Base-by-base conservation (phyloP, 345 rosid genomes). In the Salix arbutifolia region DNA sequence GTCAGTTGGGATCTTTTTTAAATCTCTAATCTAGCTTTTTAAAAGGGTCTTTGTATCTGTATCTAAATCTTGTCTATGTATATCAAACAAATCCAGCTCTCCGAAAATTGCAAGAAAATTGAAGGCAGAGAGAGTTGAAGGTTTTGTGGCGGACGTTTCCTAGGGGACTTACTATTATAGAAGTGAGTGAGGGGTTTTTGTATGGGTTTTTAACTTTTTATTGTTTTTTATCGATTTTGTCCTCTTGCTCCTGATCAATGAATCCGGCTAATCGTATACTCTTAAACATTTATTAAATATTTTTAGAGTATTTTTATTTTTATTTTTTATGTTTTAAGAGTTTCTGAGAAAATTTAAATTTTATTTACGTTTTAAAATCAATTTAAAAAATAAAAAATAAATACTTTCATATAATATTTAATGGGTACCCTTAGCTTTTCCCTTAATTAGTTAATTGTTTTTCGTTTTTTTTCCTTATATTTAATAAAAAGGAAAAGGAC, bases 81-180 rank as follows among this genome's bases (percentile, higher is more conserved):
- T n/a, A 56, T 11, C 37, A 33, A 56, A 21, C 61, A 9, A 58
- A 58, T 12, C 28, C 28, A 58, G 9, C 13, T 58, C 26, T 58
- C 5, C 4, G 28, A 58, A 56, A 58, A 58, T 58, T n/a, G 28
- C 62, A 58, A n/a, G 62, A 58, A 53, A n/a, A 44, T n/a, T n/a
- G 62, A 56, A 58, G 62, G 28, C 62, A 58, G 68, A 16, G 68
- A 65, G 68, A 28, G 71, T 40, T 23, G 18, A 53, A 4, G 17
- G 5, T 53, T 61, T 66, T 23, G 25, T 79, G 87, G 88, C 84
- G 79, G 87, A 84, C 84, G 84, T 80, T 85, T 79, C 79, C 86
- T 28, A 35, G n/a, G 78, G 70, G 77, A 65, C 78, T 65, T 0
- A 33, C 11, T 11, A 13, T 58, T 58, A 58, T 23, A 58, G 62